These are phyloP conservation scores for Limnomonas spitsbergensis DNA, from an alignment of 139 green algal species.

Conservation along the genomic window DNA sequence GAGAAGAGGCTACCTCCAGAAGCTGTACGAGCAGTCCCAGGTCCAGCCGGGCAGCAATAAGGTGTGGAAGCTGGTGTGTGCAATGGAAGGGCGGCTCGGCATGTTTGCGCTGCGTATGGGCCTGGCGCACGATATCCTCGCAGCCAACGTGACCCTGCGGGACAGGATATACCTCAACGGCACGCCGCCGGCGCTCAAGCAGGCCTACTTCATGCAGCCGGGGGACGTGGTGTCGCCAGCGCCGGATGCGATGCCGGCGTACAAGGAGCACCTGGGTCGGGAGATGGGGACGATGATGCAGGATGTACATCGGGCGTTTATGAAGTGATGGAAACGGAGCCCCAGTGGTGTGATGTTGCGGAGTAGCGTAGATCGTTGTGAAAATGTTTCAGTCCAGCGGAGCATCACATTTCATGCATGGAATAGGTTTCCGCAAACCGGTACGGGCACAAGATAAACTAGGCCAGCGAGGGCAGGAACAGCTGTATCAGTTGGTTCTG, in stretches of 20 bases:
- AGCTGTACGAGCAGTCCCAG: constrained; percentile 30
- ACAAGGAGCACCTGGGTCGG: constrained; percentile 5
- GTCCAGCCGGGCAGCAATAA: constrained; percentile 22
- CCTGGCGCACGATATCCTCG: constrained; percentile 29
- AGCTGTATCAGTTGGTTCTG: too few species aligned
- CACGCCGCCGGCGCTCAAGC: constrained; percentile 7
- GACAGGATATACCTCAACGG: constrained; percentile 32
- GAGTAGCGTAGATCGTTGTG: too few species aligned
- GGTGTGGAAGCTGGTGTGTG: constrained; percentile 43
- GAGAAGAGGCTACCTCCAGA: constrained; percentile 26
- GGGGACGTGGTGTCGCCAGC: constrained; percentile 30
- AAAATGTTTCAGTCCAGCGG: too few species aligned
- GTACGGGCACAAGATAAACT: too few species aligned
- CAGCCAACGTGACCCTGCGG: not conserved
- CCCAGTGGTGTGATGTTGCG: too few species aligned
- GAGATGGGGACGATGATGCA: constrained; percentile 15
- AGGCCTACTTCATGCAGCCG: constrained; percentile 15
- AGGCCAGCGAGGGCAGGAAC: too few species aligned
- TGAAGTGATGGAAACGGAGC: not conserved
- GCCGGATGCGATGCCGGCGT: not conserved
- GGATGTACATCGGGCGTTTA: constrained; percentile 11
- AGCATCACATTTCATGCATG: too few species aligned
- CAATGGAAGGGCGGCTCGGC: constrained; percentile 34
- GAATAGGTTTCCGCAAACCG: too few species aligned
- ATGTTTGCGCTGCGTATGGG: constrained; percentile 27